phyloP scores from a whole-genome alignment of 306 rosid genomes.

The Casuarina cunninghamiana region DNA sequence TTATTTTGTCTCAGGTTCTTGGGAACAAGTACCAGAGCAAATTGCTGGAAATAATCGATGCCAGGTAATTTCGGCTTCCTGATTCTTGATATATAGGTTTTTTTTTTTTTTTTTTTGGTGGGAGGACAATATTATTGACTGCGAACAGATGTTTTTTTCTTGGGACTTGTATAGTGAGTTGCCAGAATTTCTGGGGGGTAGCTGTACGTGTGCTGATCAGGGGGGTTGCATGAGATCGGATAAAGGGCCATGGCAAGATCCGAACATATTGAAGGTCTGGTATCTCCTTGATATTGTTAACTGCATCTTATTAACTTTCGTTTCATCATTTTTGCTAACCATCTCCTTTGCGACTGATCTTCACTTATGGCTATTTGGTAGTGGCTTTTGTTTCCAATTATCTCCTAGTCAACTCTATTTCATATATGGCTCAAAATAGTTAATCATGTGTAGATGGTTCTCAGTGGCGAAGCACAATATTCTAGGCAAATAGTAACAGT shows the following conservation, averaged over 20 bases:
- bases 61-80: constrained; percentile 49
- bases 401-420: constrained; percentile 14
- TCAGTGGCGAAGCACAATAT: constrained; percentile 68
- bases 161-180: constrained; percentile 63
- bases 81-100: constrained; percentile 17
- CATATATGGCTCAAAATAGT: constrained; percentile 25
- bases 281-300: constrained; percentile 16
- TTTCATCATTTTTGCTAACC: constrained; percentile 1
- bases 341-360: constrained; percentile 15
- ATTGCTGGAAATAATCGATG: constrained; percentile 74
- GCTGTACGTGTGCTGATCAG: constrained; percentile 68
- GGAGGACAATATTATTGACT: neutral
- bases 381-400: constrained; percentile 6
- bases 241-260: constrained; percentile 94
- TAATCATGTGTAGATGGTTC: constrained; percentile 58
- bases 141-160: constrained; percentile 19
- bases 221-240: constrained; percentile 89
- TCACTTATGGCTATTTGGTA: constrained; percentile 1
- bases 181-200: constrained; percentile 88
- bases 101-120: constrained; percentile 13
- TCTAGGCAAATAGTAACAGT: constrained; percentile 71
- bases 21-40: constrained; percentile 77
- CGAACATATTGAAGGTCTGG: constrained; percentile 70
- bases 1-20: constrained; percentile 60
- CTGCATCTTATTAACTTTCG: constrained; percentile 3